These are phyloP conservation scores for Uronychia setigera DNA, from an alignment of 73 alveolate species.

Conservation along the genomic window DNA sequence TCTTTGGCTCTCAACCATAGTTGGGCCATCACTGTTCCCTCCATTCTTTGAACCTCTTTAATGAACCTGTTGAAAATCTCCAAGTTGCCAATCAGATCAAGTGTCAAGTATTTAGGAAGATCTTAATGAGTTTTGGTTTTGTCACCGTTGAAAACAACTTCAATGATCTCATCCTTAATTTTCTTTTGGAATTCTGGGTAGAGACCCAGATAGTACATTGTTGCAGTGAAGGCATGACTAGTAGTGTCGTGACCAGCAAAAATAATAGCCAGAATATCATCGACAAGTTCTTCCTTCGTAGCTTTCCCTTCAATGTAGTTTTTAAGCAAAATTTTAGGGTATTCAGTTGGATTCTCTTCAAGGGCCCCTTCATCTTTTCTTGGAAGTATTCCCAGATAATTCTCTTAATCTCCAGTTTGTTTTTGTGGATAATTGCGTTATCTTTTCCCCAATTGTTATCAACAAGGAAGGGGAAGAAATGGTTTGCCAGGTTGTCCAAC, in stretches of 20 bases:
- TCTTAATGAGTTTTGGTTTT: neutral
- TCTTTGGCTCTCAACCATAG: neutral
- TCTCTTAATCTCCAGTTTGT: neutral
- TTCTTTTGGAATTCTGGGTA: neutral
- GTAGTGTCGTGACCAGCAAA: slow-evolving; percentile 35
- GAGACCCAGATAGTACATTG: neutral
- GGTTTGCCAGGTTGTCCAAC: neutral
- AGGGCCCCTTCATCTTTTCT: neutral
- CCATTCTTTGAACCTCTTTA: neutral
- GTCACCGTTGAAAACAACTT: neutral
- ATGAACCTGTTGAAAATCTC: neutral
- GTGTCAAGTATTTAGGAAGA: neutral
- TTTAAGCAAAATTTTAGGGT: neutral
- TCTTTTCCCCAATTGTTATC: neutral
- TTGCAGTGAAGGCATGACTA: neutral
- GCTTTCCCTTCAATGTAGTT: neutral
- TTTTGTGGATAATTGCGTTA: neutral
- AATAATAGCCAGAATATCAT: slow-evolving; percentile 1
- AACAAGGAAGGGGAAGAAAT: neutral
- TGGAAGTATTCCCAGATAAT: neutral
- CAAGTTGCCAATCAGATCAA: neutral
- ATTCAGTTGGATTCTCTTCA: neutral
- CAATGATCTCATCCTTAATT: neutral
- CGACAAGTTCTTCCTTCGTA: neutral
- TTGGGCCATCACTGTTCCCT: neutral